Percentiles rank a stretch among this genome's conserved stretches.
Evolutionary conservation across 805 yeast genomes (phyloP).

Genomic region (Candida patagonica): DNA sequence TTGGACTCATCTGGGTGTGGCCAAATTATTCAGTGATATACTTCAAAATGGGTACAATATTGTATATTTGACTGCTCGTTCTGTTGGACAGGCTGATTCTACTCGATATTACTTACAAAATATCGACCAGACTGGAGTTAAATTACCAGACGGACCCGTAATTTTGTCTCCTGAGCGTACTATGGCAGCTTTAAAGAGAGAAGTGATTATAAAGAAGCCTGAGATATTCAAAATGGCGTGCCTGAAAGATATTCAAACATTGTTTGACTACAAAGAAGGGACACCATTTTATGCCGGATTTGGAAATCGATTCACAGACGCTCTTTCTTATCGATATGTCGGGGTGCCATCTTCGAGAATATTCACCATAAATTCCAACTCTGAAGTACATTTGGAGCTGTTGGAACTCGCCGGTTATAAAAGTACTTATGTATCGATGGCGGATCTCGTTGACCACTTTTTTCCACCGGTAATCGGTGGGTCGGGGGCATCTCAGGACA

Average conservation of each 20-base stretch:
- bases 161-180: slow-evolving; percentile 93
- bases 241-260: slow-evolving; percentile 68
- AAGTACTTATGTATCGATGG: slow-evolving; percentile 78
- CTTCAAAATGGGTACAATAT: slow-evolving; percentile 82
- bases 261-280: slow-evolving; percentile 44
- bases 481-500: slow-evolving; percentile 19
- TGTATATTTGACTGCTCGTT: slow-evolving; percentile 86
- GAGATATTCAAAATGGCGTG: slow-evolving; percentile 99
- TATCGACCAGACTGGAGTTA: slow-evolving; percentile 65
- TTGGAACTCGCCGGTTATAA: slow-evolving; percentile 88
- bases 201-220: slow-evolving; percentile 88
- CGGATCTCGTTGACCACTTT: slow-evolving; percentile 92
- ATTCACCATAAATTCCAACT: slow-evolving; percentile 91
- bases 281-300: slow-evolving; percentile 82
- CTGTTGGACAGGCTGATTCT: slow-evolving; percentile 91
- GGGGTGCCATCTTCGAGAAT: slow-evolving; percentile 90
- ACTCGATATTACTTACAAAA: slow-evolving; percentile 77
- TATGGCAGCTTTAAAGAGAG: slow-evolving; percentile 87
- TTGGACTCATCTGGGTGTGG: slow-evolving; percentile 98
- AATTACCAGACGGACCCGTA: slow-evolving; percentile 84
- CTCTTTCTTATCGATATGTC: slow-evolving; percentile 85
- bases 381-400: slow-evolving; percentile 95
- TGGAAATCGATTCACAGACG: slow-evolving; percentile 95
- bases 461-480: slow-evolving; percentile 68
- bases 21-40: slow-evolving; percentile 83